phyloP scores from a whole-genome alignment of 2,329 filamentous ascomycete species.

The Ceratocystis albifundus region DNA sequence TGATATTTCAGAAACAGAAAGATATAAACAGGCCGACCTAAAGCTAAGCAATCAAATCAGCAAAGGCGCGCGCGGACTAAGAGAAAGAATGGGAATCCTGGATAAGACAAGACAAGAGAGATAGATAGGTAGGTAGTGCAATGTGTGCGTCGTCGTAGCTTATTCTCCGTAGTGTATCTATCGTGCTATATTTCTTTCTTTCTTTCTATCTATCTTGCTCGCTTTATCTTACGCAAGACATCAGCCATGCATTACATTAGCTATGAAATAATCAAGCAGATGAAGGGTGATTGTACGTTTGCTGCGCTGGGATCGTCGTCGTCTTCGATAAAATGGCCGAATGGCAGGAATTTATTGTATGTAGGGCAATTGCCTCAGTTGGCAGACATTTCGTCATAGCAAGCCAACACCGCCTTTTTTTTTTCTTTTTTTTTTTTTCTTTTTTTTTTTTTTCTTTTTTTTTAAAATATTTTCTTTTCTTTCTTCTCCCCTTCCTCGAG shows the following conservation, averaged over 20 bases:
- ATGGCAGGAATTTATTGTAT: not conserved
- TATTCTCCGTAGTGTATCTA: not conserved
- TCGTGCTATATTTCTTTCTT: too few species aligned
- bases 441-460: too few species aligned
- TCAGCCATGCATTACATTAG: not conserved
- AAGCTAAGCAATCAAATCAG: not conserved
- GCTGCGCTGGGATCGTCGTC: not conserved
- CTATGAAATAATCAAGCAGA: not conserved
- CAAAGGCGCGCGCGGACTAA: not conserved
- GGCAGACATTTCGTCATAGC: not conserved
- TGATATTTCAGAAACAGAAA: constrained; percentile 1
- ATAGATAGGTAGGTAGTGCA: too few species aligned
- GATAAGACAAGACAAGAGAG: not conserved
- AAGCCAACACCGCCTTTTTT: not conserved
- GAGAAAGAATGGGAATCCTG: not conserved
- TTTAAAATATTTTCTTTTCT: not conserved
- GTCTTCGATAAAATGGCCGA: not conserved
- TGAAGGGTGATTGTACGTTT: too few species aligned
- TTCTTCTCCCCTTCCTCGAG: too few species aligned
- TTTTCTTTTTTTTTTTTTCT: not conserved
- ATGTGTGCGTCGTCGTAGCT: too few species aligned
- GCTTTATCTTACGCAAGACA: not conserved
- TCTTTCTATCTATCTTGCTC: not conserved
- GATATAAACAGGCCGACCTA: not conserved
- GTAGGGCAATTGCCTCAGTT: not conserved